Percentiles rank a stretch among this genome's conserved stretches.
Evolutionary conservation across 495 filamentous ascomycete species (phyloP).

Genomic region (Pyrenula aspistea): DNA sequence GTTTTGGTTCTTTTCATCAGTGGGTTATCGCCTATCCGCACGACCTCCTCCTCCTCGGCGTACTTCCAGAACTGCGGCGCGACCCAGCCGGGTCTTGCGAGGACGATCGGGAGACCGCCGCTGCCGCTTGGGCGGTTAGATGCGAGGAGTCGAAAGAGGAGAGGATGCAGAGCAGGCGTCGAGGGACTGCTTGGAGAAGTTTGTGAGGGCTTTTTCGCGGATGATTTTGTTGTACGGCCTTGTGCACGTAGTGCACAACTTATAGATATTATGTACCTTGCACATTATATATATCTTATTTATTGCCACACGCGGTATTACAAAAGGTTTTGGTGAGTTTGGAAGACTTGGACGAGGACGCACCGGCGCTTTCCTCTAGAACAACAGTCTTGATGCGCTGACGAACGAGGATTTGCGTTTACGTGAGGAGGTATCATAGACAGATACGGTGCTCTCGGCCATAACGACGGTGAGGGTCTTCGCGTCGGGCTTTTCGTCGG

Average conservation of each 20-base stretch:
- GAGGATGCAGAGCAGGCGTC: too few species aligned
- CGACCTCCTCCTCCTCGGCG: conserved; percentile 61
- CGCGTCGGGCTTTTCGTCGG: conserved; percentile 54
- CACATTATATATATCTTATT: too few species aligned
- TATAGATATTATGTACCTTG: too few species aligned
- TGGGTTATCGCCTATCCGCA: conserved; percentile 48
- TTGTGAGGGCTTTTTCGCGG: conserved; percentile 45
- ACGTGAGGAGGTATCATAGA: conserved; percentile 88
- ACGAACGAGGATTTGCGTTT: conserved; percentile 77
- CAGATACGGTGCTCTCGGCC: conserved; percentile 88
- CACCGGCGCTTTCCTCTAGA: conserved; percentile 60
- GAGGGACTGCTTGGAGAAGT: conserved; percentile 75
- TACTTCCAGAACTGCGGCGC: conserved; percentile 70
- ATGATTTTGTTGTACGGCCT: conserved; percentile 5
- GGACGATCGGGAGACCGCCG: conserved; percentile 55
- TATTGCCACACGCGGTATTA: too few species aligned
- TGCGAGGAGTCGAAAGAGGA: too few species aligned
- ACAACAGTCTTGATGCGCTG: conserved; percentile 77
- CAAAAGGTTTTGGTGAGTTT: too few species aligned
- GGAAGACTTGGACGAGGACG: too few species aligned
- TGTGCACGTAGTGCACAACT: conserved; percentile 11
- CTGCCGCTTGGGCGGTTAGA: conserved; percentile 66
- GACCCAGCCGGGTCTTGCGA: conserved; percentile 83
- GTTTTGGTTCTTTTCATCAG: conserved; percentile 48
- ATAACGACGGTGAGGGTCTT: conserved; percentile 83